phyloP scores from a whole-genome alignment of 129 eudicot genomes.

The Cynara cardunculus region DNA sequence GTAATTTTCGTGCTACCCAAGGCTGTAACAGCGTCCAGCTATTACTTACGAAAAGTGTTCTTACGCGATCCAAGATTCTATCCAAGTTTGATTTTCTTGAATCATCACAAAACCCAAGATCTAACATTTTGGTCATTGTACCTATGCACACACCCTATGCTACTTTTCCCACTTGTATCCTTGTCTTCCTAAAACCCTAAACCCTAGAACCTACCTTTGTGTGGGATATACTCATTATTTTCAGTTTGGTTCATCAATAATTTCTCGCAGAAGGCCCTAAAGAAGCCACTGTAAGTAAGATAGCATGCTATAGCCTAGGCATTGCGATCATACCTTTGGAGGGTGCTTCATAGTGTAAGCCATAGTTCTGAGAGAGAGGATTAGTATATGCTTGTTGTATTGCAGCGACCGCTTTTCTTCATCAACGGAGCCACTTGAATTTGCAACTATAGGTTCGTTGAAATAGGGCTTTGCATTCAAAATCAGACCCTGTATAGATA shows the following conservation, averaged over 20 bases:
- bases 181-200: no score
- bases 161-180: no score
- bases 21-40: no score
- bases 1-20: no score
- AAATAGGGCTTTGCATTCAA: slow-evolving; percentile 71
- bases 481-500: slow-evolving; percentile 83
- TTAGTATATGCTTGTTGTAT: slow-evolving; percentile 50
- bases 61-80: no score
- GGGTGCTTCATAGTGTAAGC: slow-evolving; percentile 53
- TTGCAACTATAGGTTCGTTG: slow-evolving; percentile 61
- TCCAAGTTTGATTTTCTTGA: no score
- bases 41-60: no score
- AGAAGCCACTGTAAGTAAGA: background rate
- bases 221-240: background rate
- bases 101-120: no score
- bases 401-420: slow-evolving; percentile 41
- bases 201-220: background rate
- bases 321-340: slow-evolving; percentile 56
- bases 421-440: slow-evolving; percentile 15
- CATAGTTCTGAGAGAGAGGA: slow-evolving; percentile 62
- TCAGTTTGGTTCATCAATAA: background rate
- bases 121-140: no score
- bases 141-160: no score
- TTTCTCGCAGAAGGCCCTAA: background rate
- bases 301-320: background rate